phyloP scores from a whole-genome alignment of 2,329 filamentous ascomycete genomes.

The Monosporascus sp. region DNA sequence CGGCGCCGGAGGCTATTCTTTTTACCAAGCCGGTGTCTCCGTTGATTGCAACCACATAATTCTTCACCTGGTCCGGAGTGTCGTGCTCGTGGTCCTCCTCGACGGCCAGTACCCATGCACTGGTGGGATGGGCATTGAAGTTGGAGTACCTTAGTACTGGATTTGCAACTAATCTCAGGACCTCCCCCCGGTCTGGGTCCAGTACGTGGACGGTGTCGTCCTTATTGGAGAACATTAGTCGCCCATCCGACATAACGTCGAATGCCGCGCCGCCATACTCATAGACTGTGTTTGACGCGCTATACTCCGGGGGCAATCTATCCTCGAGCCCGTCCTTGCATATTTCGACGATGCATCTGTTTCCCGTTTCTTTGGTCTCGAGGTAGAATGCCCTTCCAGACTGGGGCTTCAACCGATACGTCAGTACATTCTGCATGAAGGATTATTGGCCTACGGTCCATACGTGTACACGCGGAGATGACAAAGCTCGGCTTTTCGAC shows the following conservation, averaged over 20 bases:
- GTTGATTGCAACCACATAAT: slow-evolving; percentile 37
- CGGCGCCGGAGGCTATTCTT: slow-evolving; percentile 37
- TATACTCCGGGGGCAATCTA: slow-evolving; percentile 39
- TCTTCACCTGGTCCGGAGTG: slow-evolving; percentile 27
- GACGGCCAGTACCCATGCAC: slow-evolving; percentile 43
- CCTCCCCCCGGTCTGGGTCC: no score
- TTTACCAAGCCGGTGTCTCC: slow-evolving; percentile 35
- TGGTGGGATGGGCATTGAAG: slow-evolving; percentile 37
- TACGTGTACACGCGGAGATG: no score
- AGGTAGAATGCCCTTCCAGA: slow-evolving; percentile 32
- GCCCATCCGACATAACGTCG: slow-evolving; percentile 31
- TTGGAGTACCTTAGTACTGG: slow-evolving; percentile 39
- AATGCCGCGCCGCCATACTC: slow-evolving; percentile 48
- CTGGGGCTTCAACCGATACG: neutral
- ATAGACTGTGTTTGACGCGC: slow-evolving; percentile 42
- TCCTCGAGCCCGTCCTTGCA: slow-evolving; percentile 28
- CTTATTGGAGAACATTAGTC: slow-evolving; percentile 1
- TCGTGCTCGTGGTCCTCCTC: slow-evolving; percentile 44
- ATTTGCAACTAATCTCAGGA: slow-evolving; percentile 23
- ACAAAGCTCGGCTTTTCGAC: no score
- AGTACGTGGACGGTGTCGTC: no score
- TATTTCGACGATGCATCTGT: slow-evolving; percentile 40
- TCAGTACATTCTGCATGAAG: no score
- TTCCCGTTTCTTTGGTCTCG: slow-evolving; percentile 35
- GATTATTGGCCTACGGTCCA: no score